Evolutionary conservation across 129 eudicot species (phyloP).

Genomic region (sunflower (Helianthus annuus)): DNA sequence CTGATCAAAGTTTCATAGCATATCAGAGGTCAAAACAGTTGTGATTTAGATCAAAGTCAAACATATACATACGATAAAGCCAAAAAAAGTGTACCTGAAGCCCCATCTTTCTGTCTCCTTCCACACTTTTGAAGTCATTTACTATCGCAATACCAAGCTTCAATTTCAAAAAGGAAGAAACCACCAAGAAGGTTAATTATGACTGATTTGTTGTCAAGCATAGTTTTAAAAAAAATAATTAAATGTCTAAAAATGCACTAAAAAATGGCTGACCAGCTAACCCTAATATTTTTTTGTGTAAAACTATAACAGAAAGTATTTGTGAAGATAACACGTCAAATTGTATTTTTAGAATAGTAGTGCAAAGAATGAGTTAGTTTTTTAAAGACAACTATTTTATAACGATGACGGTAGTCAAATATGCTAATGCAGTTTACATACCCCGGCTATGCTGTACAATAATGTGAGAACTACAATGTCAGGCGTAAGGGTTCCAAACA

Average conservation of each 20-base stretch:
- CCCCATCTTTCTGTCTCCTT: constrained; percentile 94
- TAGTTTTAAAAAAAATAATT: constrained; percentile 10
- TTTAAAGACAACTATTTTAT: too few species aligned
- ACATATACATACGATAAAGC: not conserved
- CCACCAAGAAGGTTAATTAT: not conserved
- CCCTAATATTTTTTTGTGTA: not conserved
- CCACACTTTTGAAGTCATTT: constrained; percentile 93
- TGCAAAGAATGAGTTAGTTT: too few species aligned
- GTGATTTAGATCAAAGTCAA: constrained; percentile 3
- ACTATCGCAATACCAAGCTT: constrained; percentile 97
- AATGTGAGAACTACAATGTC: constrained; percentile 86
- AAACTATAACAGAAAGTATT: not conserved
- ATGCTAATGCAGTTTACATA: constrained; percentile 32
- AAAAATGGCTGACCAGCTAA: not conserved
- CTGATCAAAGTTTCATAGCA: constrained; percentile 46
- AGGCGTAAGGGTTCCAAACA: constrained; percentile 92
- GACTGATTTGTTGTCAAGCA: not conserved
- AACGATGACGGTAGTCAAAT: not conserved
- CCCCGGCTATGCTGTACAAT: constrained; percentile 96
- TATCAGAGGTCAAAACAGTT: constrained; percentile 16
- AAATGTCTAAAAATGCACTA: not conserved
- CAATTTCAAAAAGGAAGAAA: constrained; percentile 21
- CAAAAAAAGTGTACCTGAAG: constrained; percentile 57
- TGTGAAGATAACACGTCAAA: not conserved
- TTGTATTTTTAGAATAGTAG: not conserved